Percentiles rank a stretch among this genome's conserved stretches.
Conservation (phyloP, 139 green algal species). For the Chlamydomonas incerta region DNA sequence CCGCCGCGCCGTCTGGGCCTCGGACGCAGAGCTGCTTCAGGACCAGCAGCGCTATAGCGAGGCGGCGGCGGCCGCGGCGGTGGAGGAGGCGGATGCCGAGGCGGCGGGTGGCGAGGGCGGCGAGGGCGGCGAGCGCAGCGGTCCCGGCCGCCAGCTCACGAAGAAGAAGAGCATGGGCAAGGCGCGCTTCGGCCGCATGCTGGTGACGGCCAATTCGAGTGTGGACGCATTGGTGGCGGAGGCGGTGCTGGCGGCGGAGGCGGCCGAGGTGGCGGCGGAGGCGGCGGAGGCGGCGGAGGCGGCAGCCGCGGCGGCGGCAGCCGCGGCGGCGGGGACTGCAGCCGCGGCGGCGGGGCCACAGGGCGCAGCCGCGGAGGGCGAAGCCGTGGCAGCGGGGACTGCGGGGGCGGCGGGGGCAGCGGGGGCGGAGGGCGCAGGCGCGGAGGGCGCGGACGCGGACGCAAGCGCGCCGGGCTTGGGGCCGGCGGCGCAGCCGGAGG, state of each 20-base stretch:
- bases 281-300: background rate
- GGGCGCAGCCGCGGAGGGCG: background rate
- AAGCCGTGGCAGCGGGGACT: background rate
- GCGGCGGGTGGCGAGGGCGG: background rate
- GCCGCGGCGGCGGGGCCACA: background rate
- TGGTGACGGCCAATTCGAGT: background rate
- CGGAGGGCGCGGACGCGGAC: background rate
- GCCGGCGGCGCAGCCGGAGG: no score
- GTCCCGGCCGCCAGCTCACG: background rate
- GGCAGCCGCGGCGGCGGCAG: background rate
- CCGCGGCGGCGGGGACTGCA: background rate
- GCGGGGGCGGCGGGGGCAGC: background rate
- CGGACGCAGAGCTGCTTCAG: no score
- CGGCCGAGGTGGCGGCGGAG: background rate
- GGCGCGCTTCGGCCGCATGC: background rate
- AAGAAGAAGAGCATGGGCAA: constrained; percentile 25
- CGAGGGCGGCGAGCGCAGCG: background rate
- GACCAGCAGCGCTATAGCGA: no score
- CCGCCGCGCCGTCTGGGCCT: no score
- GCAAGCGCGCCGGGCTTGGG: no score
- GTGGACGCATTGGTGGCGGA: constrained; percentile 35
- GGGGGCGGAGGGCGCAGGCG: background rate
- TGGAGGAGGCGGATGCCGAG: background rate
- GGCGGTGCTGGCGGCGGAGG: background rate
- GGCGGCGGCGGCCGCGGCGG: no score